Base-by-base conservation (phyloP, 1,139 yeast genomes). In the Magnusiomyces sp. region DNA sequence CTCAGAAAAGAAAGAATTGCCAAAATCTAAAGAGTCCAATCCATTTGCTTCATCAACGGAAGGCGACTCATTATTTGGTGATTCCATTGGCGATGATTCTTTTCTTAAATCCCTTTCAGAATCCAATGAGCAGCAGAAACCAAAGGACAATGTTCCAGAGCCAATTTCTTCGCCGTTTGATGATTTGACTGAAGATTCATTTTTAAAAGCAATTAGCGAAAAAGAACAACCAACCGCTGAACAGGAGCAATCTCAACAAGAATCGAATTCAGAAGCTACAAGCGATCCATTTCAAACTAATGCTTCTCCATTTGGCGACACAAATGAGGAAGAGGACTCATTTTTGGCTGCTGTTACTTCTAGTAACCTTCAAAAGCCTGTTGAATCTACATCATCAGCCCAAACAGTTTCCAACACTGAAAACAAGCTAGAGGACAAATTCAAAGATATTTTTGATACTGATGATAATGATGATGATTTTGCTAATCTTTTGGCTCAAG, bases 381-480 rank as follows among this genome's bases (percentile, higher is more conserved):
- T 23, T 23, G 29, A 23, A 23, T 23, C 4, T 23, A 23, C 29
- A 7, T 23, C 29, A 7, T 23, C 29, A 23, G 7, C 4, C 29
- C 29, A 23, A 7, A 4, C 29, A 23, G 29, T 23, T 23, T 5
- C 7, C 7, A 23, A 23, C 4, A 5, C 29, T 23, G 29, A 23
- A 5, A 23, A 23, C 29, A 23, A 23, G 29, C 7, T 23, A 23
- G 29, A 23, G 29, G 29, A 23, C 29, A 23, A 23, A 23, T 23
- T 23, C 7, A 23, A 23, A 23, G 29, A 23, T 23, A 23, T 37
- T 34, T 39, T 33, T 39, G 37, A 31, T 16, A 48, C 43, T 33
- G 11, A 38, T 17, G 46, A 34, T 13, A 41, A 48, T 27, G 55
- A 50, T 33, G 58, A 55, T 36, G 57, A 56, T 16, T 55, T 61